A percentile compares a stretch with the other conserved stretches of the same genome.
phyloP scores from a whole-genome alignment of 2,329 filamentous ascomycete genomes.

The Diplodia sapinea region DNA sequence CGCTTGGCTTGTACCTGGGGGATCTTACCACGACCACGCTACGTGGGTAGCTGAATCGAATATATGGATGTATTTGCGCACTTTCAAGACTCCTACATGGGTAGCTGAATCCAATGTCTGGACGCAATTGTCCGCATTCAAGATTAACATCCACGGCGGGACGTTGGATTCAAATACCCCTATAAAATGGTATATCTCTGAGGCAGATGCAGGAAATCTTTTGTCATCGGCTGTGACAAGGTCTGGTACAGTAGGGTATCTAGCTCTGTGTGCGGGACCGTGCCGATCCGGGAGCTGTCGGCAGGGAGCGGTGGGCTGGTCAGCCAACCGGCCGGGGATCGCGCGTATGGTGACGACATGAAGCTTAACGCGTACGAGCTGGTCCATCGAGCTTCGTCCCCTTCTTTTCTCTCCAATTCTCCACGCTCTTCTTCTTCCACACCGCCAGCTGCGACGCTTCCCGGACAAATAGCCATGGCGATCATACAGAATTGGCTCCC shows the following conservation, averaged over 20 bases:
- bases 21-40: background rate
- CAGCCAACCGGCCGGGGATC: constrained; percentile 8
- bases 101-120: too few species aligned
- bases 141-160: too few species aligned
- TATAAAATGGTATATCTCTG: too few species aligned
- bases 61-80: too few species aligned
- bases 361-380: constrained; percentile 1
- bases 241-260: background rate
- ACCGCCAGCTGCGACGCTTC: too few species aligned
- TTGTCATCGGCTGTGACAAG: background rate
- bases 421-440: background rate
- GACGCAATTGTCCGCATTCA: too few species aligned
- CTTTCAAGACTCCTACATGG: too few species aligned
- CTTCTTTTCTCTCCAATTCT: background rate
- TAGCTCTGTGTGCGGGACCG: background rate
- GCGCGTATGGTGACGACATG: constrained; percentile 13
- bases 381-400: background rate
- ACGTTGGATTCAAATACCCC: too few species aligned
- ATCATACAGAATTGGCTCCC: constrained; percentile 54
- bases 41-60: too few species aligned
- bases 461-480: constrained; percentile 43
- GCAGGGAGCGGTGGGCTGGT: background rate
- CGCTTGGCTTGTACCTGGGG: background rate
- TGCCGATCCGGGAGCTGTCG: constrained; percentile 6
- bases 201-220: too few species aligned